Conservation (phyloP, 768 basidiomycete species). For the Psilocybe tampanensis region DNA sequence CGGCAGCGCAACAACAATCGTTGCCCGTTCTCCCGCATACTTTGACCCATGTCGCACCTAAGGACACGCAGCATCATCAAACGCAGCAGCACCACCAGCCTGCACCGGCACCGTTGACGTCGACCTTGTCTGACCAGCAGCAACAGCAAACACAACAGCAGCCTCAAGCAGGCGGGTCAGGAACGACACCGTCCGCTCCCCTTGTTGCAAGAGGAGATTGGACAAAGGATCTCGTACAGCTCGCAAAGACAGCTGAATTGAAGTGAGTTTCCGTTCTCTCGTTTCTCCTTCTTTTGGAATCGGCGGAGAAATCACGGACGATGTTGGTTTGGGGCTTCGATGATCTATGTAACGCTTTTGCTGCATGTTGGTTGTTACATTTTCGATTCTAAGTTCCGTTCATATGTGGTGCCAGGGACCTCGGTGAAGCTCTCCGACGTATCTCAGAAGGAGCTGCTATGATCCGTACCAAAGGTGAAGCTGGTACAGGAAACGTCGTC, state of each 20-base stretch:
- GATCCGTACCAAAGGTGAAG: constrained; percentile 97
- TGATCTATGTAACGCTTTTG: too few relatives aligned
- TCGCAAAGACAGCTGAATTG: constrained; percentile 86
- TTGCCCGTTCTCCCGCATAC: constrained; percentile 9
- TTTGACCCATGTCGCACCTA: constrained; percentile 31
- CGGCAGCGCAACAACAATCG: constrained; percentile 36
- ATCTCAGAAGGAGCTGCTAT: constrained; percentile 98
- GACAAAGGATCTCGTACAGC: constrained; percentile 84
- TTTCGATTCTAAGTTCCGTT: constrained; percentile 97
- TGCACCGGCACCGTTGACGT: constrained; percentile 13
- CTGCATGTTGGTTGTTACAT: too few relatives aligned
- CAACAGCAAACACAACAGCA: constrained; percentile 22
- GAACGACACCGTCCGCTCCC: constrained; percentile 29
- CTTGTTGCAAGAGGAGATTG: constrained; percentile 83
- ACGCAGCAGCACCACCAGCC: constrained; percentile 15
- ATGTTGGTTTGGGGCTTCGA: too few relatives aligned
- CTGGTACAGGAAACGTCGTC: constrained; percentile 87
- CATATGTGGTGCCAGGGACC: constrained; percentile 93
- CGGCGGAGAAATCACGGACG: too few relatives aligned
- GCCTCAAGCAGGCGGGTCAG: constrained; percentile 19
- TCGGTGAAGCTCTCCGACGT: constrained; percentile 94
- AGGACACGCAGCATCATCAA: constrained; percentile 27
- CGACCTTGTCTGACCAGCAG: constrained; percentile 1
- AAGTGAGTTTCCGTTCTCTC: constrained; percentile 78
- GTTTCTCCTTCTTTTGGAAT: too few relatives aligned